These are phyloP conservation scores for Trichoderma koningii DNA, from an alignment of 2,329 filamentous ascomycete species.

Conservation along the genomic window DNA sequence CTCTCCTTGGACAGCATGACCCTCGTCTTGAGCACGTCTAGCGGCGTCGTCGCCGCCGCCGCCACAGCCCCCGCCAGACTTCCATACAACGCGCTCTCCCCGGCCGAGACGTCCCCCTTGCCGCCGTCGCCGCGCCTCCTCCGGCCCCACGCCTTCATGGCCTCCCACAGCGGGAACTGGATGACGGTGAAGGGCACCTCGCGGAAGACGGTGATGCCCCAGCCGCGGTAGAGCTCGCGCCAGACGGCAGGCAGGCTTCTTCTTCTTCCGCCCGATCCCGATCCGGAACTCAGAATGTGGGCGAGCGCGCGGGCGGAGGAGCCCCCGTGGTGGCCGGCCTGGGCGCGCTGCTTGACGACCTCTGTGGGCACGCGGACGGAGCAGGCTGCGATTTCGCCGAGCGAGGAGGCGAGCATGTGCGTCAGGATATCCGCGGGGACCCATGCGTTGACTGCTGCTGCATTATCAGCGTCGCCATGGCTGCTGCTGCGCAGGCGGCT, in stretches of 20 bases:
- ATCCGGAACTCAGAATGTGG: conserved; percentile 61
- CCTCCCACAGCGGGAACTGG: conserved; percentile 97
- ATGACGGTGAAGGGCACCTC: conserved; percentile 98
- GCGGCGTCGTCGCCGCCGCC: conserved; percentile 83
- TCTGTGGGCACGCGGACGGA: conserved; percentile 91
- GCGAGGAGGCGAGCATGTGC: conserved; percentile 82
- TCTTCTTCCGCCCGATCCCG: conserved; percentile 33
- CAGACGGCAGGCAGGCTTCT: conserved; percentile 62
- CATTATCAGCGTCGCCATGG: conserved; percentile 32
- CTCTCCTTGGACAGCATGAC: conserved; percentile 84
- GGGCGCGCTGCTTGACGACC: conserved; percentile 94
- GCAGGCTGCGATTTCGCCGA: conserved; percentile 91
- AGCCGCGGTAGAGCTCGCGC: conserved; percentile 86
- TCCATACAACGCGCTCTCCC: conserved; percentile 83
- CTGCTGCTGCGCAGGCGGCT: conserved; percentile 31
- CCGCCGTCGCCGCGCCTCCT: conserved; percentile 39
- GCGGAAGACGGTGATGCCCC: conserved; percentile 87
- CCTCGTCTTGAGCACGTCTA: conserved; percentile 95
- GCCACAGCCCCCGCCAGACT: conserved; percentile 81
- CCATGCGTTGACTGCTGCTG: conserved; percentile 27
- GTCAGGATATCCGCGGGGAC: conserved; percentile 43
- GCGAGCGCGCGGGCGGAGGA: conserved; percentile 66
- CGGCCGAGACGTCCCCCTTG: conserved; percentile 58
- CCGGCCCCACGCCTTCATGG: conserved; percentile 73
- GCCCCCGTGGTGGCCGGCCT: conserved; percentile 79